Base-by-base conservation (phyloP, 2,329 filamentous ascomycete genomes). In the Sclerotinia borealis region DNA sequence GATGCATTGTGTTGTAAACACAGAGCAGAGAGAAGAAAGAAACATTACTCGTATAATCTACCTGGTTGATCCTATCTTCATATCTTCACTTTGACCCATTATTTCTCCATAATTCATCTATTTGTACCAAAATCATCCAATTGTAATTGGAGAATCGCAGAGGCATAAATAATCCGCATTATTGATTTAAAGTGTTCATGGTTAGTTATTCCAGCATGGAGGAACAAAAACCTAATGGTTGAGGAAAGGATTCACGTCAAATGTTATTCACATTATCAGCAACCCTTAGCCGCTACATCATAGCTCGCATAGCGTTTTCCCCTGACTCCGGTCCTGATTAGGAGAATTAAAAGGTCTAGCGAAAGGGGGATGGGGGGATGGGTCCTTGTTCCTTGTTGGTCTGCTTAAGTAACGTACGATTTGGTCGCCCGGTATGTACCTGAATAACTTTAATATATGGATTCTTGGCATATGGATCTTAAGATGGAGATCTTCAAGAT, bases 401-500 rank as follows among this genome's bases (percentile, higher is more conserved):
- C 9, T 43, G 52, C 52, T 55, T 22, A 43, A 31, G 25, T 31
- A 43, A 55, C 37, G 6, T 17, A 3, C 37, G 19, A 31, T 19
- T 43, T 15, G 52, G 17, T 37, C 52, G 25, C 19, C 27, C 37
- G 52, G 27, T 31, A 43, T 27, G 27, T 31, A 43, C 37, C 52
- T 43, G 37, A 31, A 31, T 31, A 31, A 56, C 39, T 56, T 58
- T 48, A 62, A 62, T 62, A 47, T 62, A 62, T 62, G 60, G 41
- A 56, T 62, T 62, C 60, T 62, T 58, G 60, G 60, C 50, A 41
- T 19, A 27, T 49, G 51, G 4, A 58, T 45, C 43, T 31, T 39
- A 31, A 63, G 34, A 63, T 63, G 51, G 43, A 39, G 60, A 63
- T 63, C 60, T 41, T 63, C 51, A 58, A 49, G 51, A 63, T 63